Percentiles rank a stretch among this genome's conserved stretches.
phyloP scores from a whole-genome alignment of 2,329 filamentous ascomycete species.

The Gliomastix tumulicola region DNA sequence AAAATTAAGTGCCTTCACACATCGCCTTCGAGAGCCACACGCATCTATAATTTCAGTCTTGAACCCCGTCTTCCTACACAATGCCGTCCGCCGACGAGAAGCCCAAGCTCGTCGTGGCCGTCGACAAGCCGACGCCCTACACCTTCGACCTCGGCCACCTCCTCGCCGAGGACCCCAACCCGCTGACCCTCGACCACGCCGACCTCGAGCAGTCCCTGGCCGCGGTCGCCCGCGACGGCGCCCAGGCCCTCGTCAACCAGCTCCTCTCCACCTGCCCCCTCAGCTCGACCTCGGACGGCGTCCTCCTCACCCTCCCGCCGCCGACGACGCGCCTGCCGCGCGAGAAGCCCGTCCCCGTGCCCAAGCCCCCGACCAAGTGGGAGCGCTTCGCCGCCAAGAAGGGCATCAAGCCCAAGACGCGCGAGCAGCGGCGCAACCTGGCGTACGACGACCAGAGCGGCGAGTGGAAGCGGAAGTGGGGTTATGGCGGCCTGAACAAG shows the following conservation, averaged over 20 bases:
- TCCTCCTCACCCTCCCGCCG: constrained; percentile 72
- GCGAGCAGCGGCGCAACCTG: constrained; percentile 66
- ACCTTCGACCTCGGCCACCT: constrained; percentile 90
- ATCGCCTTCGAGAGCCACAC: too few species aligned
- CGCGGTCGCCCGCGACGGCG: constrained; percentile 75
- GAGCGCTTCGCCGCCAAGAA: constrained; percentile 94
- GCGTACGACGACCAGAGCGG: constrained; percentile 78
- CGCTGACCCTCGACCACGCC: constrained; percentile 50
- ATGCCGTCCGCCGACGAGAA: constrained; percentile 30
- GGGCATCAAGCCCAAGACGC: constrained; percentile 85
- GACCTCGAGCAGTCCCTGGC: constrained; percentile 62
- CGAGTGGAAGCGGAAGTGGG: constrained; percentile 93
- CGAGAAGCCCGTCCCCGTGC: constrained; percentile 82
- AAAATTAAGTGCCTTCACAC: too few species aligned
- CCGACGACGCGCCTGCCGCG: constrained; percentile 69
- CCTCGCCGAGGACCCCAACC: constrained; percentile 81
- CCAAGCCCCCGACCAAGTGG: constrained; percentile 87
- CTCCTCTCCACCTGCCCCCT: constrained; percentile 84
- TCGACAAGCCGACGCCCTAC: constrained; percentile 81
- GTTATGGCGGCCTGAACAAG: constrained; percentile 87
- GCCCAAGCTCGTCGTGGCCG: constrained; percentile 53
- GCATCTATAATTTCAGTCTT: too few species aligned
- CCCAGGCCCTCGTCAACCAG: constrained; percentile 90
- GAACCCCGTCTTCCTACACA: too few species aligned
- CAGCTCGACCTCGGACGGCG: constrained; percentile 58